These are phyloP conservation scores for Cystobasidium ongulense DNA, from an alignment of 768 basidiomycete species.

Conservation along the genomic window DNA sequence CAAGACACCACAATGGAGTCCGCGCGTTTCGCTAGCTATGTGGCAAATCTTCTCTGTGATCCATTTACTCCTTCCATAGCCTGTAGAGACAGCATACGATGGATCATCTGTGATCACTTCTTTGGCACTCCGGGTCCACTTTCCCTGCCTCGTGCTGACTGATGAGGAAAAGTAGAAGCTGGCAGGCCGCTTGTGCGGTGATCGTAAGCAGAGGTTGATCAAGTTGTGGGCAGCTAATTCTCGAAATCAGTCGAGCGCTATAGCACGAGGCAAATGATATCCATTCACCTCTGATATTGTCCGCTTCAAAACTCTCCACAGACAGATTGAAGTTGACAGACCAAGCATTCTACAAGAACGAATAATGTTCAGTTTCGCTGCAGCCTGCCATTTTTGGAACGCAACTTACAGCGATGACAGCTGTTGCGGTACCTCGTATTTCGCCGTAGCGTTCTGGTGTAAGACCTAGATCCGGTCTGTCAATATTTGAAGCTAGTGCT, in stretches of 20 bases:
- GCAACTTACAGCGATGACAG: slow-evolving; percentile 45
- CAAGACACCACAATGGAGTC: slow-evolving; percentile 46
- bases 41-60: slow-evolving; percentile 54
- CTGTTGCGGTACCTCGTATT: slow-evolving; percentile 47
- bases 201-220: slow-evolving; percentile 51
- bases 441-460: slow-evolving; percentile 45
- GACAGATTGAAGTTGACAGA: slow-evolving; percentile 56
- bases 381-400: slow-evolving; percentile 42
- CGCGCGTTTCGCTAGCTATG: slow-evolving; percentile 45
- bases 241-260: background rate
- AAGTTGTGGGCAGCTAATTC: slow-evolving; percentile 49
- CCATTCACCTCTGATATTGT: slow-evolving; percentile 45
- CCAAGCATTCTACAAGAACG: slow-evolving; percentile 52
- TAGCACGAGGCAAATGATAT: background rate
- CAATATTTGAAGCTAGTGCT: slow-evolving; percentile 50
- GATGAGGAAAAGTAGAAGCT: slow-evolving; percentile 55
- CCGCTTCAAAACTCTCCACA: slow-evolving; percentile 52
- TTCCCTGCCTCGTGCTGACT: slow-evolving; percentile 43
- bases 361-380: background rate
- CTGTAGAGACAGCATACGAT: slow-evolving; percentile 1
- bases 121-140: background rate
- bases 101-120: slow-evolving; percentile 27
- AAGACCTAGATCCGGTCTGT: slow-evolving; percentile 49
- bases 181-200: slow-evolving; percentile 43
- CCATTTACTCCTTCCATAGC: slow-evolving; percentile 52